A percentile compares a stretch with the other conserved stretches of the same genome.
phyloP scores from a whole-genome alignment of 2,329 filamentous ascomycete genomes.

The Sarocladium strictum region DNA sequence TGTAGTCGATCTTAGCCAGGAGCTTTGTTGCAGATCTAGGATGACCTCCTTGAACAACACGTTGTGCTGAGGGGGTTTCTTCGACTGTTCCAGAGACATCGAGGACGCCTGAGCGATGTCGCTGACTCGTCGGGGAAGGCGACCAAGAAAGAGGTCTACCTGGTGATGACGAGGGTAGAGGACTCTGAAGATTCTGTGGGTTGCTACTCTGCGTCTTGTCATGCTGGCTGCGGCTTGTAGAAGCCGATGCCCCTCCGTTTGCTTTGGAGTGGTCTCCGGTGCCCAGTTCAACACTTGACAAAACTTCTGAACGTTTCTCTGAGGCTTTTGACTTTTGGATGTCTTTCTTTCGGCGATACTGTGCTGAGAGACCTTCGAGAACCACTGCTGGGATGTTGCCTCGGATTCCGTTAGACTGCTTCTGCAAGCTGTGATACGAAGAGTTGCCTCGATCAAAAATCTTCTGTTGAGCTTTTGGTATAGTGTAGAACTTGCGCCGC shows the following conservation, averaged over 20 bases:
- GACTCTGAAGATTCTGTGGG: constrained; percentile 3
- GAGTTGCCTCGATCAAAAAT: background rate
- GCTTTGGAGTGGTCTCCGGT: too few relatives aligned
- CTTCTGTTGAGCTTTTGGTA: constrained; percentile 32
- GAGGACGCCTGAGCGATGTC: background rate
- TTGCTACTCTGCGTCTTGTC: background rate
- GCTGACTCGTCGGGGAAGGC: background rate
- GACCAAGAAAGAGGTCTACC: constrained; percentile 6
- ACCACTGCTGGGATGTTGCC: background rate
- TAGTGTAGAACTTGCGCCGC: constrained; percentile 18
- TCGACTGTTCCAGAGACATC: background rate
- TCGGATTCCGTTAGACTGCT: background rate
- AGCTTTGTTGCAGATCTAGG: background rate
- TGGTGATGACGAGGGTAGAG: constrained; percentile 10
- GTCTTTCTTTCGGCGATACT: background rate
- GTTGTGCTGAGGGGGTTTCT: background rate
- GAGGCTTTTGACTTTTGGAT: background rate
- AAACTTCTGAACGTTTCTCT: background rate
- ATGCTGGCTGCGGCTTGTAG: background rate
- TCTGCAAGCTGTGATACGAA: background rate
- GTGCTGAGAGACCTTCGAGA: background rate
- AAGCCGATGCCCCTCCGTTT: background rate
- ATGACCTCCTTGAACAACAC: background rate
- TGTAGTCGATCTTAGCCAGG: background rate
- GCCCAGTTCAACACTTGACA: background rate